Evolutionary conservation across 2,329 filamentous ascomycete genomes (phyloP), one percentile per base, ranked within the genome.

Genomic region (Chaetomium sp.): DNA sequence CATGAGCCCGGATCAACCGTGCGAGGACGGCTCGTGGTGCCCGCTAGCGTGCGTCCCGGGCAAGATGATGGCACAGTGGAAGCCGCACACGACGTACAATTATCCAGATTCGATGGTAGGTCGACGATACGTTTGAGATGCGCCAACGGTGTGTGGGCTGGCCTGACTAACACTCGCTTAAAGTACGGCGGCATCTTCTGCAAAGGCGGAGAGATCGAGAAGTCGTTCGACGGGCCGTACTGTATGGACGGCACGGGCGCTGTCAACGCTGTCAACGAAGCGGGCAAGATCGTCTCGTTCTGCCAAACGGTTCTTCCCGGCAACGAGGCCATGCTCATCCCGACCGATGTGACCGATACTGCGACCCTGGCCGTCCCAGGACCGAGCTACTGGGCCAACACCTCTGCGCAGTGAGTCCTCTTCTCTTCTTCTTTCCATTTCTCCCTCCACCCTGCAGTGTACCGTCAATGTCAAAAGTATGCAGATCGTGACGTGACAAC

Each of bases 301-400:
- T 91, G 88, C 71, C 88, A 91, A 71, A 91, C 88, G 4, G 85
- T 90, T 11, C 72, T 91, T 58, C 88, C 88, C 14, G 88, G 88
- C 49, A 86, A 89, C 65, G 88, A 91, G 73, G 85, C 85, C 58
- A 91, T 91, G 87, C 76, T 91, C 62, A 91, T 91, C 64, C 87
- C 87, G 12, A 91, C 87, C n/a, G 70, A 84, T 59, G 84, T 91
- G 47, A 66, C 75, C 27, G 72, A 75, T 59, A 70, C 69, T 8
- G 74, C 76, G n/a, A 79, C 77, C 35, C 74, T 92, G 53, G 87
- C 88, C 49, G 87, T 91, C 38, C 88, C 88, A 7, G 85, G 77
- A 55, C 72, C 77, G 14, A 77, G 72, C 54, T 91, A 91, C 71
- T 91, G 87, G 88, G 81, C 77, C 62, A 71, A 73, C 45, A 91